phyloP scores from a whole-genome alignment of 2,329 filamentous ascomycete genomes.

The Exophiala lecanii-corni region DNA sequence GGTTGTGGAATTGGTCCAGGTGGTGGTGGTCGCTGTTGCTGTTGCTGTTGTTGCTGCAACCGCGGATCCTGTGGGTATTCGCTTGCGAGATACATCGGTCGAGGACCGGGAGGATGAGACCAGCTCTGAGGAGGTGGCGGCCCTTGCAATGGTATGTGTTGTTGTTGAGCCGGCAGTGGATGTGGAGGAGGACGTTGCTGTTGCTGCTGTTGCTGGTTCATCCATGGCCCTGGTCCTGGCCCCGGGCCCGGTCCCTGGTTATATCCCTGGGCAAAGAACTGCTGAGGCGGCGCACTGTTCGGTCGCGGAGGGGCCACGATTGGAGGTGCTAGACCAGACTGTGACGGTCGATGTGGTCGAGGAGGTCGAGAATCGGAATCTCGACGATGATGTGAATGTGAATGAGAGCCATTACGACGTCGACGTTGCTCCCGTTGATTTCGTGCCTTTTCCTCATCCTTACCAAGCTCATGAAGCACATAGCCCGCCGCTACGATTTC shows the following conservation, averaged over 20 bases:
- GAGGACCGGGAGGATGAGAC: not conserved
- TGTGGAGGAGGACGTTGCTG: not conserved
- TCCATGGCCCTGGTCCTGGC: slow-evolving; percentile 1
- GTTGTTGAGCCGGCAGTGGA: slow-evolving; percentile 1
- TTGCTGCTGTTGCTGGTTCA: slow-evolving; percentile 4
- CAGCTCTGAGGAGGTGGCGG: slow-evolving; percentile 3
- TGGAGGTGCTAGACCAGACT: slow-evolving; percentile 7
- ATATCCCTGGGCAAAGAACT: not conserved
- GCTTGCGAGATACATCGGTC: not conserved
- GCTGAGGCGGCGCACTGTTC: slow-evolving; percentile 13
- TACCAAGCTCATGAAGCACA: slow-evolving; percentile 16
- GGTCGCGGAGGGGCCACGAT: slow-evolving; percentile 4
- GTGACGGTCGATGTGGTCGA: slow-evolving; percentile 3
- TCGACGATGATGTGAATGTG: slow-evolving; percentile 6
- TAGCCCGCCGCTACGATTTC: slow-evolving; percentile 18
- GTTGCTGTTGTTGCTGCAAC: slow-evolving; percentile 1
- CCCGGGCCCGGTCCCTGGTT: too few species aligned
- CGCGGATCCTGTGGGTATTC: not conserved
- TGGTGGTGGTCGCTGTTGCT: not conserved
- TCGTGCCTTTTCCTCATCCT: slow-evolving; percentile 10
- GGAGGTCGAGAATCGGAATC: slow-evolving; percentile 5
- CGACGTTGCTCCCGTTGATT: not conserved
- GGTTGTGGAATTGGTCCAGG: too few species aligned
- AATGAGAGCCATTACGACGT: slow-evolving; percentile 4
- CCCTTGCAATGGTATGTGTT: slow-evolving; percentile 1